A percentile compares a stretch with the other conserved stretches of the same genome.
Evolutionary conservation across 1,284 basidiomycete genomes (phyloP).

Genomic region (Pholiota adiposa): DNA sequence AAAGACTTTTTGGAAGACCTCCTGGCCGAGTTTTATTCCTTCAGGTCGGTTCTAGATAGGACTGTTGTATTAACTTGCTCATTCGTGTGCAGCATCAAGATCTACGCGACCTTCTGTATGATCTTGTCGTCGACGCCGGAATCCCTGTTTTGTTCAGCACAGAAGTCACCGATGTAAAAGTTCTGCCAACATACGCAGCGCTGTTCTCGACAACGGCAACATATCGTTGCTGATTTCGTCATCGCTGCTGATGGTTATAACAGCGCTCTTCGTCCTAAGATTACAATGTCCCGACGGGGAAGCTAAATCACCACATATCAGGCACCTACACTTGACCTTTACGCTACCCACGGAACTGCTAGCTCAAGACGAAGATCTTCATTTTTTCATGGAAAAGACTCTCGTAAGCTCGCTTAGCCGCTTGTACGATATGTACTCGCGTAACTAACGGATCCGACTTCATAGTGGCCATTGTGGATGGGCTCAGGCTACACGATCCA

Average conservation of each 20-base stretch:
- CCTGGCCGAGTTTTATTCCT: slow-evolving; percentile 44
- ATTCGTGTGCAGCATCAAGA: slow-evolving; percentile 53
- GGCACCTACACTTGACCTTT: slow-evolving; percentile 47
- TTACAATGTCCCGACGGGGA: slow-evolving; percentile 34
- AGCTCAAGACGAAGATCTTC: slow-evolving; percentile 40
- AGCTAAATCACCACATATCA: slow-evolving; percentile 34
- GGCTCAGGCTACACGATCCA: slow-evolving; percentile 37
- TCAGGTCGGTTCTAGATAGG: slow-evolving; percentile 33
- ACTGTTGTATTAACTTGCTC: neutral
- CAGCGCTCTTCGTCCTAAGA: slow-evolving; percentile 53
- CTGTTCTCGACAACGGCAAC: slow-evolving; percentile 45
- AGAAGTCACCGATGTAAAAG: slow-evolving; percentile 36
- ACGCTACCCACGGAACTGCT: slow-evolving; percentile 37
- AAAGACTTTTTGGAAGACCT: slow-evolving; percentile 44
- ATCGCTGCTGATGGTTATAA: slow-evolving; percentile 59
- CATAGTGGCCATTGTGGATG: slow-evolving; percentile 41
- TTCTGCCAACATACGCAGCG: slow-evolving; percentile 43
- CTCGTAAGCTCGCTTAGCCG: slow-evolving; percentile 28
- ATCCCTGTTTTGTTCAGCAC: slow-evolving; percentile 52
- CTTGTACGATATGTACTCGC: neutral
- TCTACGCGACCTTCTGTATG: slow-evolving; percentile 55
- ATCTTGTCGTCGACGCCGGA: slow-evolving; percentile 47
- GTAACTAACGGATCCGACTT: neutral
- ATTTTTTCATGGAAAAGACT: slow-evolving; percentile 28
- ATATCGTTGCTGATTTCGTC: slow-evolving; percentile 46